Evolutionary conservation across 2,329 filamentous ascomycete genomes (phyloP).

Genomic region (Aaosphaeria arxii): DNA sequence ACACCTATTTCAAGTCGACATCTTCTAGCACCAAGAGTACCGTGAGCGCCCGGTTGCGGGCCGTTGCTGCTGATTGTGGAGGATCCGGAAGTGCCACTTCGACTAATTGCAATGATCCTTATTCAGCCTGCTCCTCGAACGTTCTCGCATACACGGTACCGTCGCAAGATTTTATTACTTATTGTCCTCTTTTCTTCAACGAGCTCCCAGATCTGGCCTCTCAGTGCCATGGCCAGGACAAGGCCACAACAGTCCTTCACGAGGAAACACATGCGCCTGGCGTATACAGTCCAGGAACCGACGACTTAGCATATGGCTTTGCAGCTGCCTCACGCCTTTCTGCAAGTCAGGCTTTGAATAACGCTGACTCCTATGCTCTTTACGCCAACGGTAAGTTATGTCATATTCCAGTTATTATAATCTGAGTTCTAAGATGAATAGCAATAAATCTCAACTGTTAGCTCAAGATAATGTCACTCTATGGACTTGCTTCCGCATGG

Average conservation of each 20-base stretch:
- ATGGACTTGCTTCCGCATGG: too few species aligned
- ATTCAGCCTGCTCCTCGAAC: slow-evolving; percentile 49
- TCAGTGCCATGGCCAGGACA: slow-evolving; percentile 63
- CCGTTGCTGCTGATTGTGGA: slow-evolving; percentile 55
- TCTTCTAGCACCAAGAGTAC: slow-evolving; percentile 42
- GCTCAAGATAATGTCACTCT: neutral
- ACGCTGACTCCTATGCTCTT: slow-evolving; percentile 62
- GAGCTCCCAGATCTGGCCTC: slow-evolving; percentile 48
- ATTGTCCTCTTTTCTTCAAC: slow-evolving; percentile 61
- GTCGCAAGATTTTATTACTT: slow-evolving; percentile 54
- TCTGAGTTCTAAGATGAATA: slow-evolving; percentile 3
- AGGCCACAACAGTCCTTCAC: slow-evolving; percentile 63
- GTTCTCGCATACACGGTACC: slow-evolving; percentile 61
- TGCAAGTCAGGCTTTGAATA: slow-evolving; percentile 53
- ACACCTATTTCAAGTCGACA: slow-evolving; percentile 64
- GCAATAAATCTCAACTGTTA: slow-evolving; percentile 24
- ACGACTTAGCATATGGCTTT: slow-evolving; percentile 59
- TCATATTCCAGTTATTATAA: neutral
- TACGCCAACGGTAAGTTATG: slow-evolving; percentile 46
- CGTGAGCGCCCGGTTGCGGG: slow-evolving; percentile 24
- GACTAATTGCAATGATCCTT: slow-evolving; percentile 60
- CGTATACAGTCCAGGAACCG: slow-evolving; percentile 53
- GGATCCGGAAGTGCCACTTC: slow-evolving; percentile 49
- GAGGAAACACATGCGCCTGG: slow-evolving; percentile 62
- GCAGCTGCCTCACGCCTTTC: slow-evolving; percentile 45